A percentile compares a stretch with the other conserved stretches of the same genome.
These are phyloP conservation scores for Perkinsela sp. DNA, from an alignment of 208 protist genomes.

Conservation along the genomic window DNA sequence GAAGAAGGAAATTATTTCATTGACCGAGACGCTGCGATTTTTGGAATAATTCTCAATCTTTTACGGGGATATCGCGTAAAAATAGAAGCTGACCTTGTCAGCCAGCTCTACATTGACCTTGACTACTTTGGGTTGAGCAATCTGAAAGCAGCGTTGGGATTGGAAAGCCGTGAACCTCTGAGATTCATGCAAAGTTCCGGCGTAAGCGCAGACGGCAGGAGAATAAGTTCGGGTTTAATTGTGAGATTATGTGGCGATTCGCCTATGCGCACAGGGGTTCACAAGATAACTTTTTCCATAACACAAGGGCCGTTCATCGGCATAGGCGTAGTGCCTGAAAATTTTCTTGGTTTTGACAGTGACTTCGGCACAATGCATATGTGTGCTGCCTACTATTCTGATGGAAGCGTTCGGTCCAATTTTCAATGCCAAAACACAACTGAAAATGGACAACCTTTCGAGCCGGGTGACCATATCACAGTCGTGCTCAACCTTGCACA, in stretches of 20 bases:
- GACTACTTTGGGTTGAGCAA: background rate
- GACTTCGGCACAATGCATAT: background rate
- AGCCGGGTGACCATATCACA: background rate
- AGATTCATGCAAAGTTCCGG: background rate
- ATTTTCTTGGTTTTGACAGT: background rate
- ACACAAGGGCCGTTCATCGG: background rate
- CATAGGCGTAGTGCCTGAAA: background rate
- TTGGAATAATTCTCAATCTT: constrained; percentile 42
- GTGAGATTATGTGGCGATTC: background rate
- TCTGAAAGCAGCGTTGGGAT: background rate
- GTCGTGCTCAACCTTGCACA: background rate
- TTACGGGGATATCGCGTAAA: constrained; percentile 24
- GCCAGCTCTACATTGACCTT: background rate
- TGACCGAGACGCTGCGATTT: constrained; percentile 38
- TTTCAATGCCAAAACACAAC: background rate
- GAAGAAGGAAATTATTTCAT: constrained; percentile 30
- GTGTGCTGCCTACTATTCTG: background rate
- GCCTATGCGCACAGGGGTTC: background rate
- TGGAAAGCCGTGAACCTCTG: background rate
- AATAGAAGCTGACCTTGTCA: background rate
- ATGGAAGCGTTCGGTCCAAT: background rate
- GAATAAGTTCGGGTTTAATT: background rate
- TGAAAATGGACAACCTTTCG: background rate
- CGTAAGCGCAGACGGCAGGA: background rate
- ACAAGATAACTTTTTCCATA: background rate